Evolutionary conservation across 805 yeast genomes (phyloP), one percentile per base, ranked within the genome.

Genomic region (Lipomyces japonicus): DNA sequence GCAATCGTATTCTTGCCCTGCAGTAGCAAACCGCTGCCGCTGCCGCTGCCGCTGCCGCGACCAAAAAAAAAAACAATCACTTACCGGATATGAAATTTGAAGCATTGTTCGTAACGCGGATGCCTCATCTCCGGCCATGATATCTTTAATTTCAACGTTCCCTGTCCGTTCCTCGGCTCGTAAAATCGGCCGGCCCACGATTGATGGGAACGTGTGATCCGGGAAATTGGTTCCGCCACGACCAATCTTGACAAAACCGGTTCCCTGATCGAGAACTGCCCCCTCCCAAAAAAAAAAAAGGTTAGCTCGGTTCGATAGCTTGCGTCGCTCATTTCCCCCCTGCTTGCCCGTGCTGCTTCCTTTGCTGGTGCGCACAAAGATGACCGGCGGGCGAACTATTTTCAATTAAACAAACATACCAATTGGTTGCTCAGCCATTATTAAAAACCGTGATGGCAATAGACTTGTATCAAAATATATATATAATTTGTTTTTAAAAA

Each of bases 111-210:
- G 80, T 31, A 86, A 95, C 24, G 85, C 85, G 58, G 86, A 79
- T 42, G 98, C 98, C 65, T 93, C 97, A 59, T 82, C 84, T 58
- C 98, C 98, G 64, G 96, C 90, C 98, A 93, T 93, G 62, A 93
- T 87, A 67, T 93, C 98, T 65, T 85, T 87, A 65, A 93, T 83
- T 63, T 86, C 93, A 36, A 82, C 75, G 55, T 79, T 76, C 31
- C 82, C 84, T 38, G 81, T 75, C 61, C 95, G 79, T 70, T 93
- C 98, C 69, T 93, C 98, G 2, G 98, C 97, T 66, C 98, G 80
- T 56, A 93, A 74, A 57, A 93, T 93, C 24, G 98, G 98, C 63
- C 98, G 79, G 42, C 98, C 98, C 18, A 93, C 97, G 60, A 93
- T 87, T 21, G 97, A 89, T 12, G 97, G 98, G 70, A 90, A 93